Conservation (phyloP, 176 grass and related monocot genomes). For the Saccharum spontaneum region DNA sequence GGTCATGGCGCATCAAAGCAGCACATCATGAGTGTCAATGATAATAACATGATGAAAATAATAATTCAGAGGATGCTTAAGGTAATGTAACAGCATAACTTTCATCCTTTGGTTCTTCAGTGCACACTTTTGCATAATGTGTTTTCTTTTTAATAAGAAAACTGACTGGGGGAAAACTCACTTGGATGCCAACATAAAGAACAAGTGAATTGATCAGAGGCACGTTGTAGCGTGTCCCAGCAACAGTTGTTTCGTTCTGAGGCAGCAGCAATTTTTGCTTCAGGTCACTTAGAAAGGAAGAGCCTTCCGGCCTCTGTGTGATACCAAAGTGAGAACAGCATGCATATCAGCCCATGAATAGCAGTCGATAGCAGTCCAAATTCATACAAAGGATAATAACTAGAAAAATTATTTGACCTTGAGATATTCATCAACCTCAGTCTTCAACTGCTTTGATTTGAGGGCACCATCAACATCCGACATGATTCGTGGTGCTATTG, state of each 20-base stretch:
- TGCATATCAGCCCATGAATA: not conserved
- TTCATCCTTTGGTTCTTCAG: not conserved
- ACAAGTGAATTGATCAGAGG: constrained; percentile 84
- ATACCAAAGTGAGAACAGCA: constrained; percentile 26
- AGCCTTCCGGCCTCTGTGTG: constrained; percentile 58
- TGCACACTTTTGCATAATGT: not conserved
- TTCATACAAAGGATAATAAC: not conserved
- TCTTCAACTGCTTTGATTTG: constrained; percentile 76
- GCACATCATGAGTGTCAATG: not conserved
- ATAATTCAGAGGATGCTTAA: not conserved
- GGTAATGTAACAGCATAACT: not conserved
- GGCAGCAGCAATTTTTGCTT: constrained; percentile 78
- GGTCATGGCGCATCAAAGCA: not conserved
- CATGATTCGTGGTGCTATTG: constrained; percentile 71
- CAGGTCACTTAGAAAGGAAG: constrained; percentile 70
- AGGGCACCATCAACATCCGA: constrained; percentile 72
- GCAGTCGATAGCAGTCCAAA: not conserved
- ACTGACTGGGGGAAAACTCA: constrained; percentile 17
- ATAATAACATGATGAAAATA: not conserved
- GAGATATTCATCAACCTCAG: constrained; percentile 82
- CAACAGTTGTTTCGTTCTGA: constrained; percentile 61
- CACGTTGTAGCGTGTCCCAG: constrained; percentile 77
- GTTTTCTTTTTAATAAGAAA: not conserved
- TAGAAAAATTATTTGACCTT: constrained; percentile 56
- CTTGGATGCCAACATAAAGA: constrained; percentile 86